Evolutionary conservation across 2,329 filamentous ascomycete genomes (phyloP).

Genomic region (Pseudomassariella vexata): DNA sequence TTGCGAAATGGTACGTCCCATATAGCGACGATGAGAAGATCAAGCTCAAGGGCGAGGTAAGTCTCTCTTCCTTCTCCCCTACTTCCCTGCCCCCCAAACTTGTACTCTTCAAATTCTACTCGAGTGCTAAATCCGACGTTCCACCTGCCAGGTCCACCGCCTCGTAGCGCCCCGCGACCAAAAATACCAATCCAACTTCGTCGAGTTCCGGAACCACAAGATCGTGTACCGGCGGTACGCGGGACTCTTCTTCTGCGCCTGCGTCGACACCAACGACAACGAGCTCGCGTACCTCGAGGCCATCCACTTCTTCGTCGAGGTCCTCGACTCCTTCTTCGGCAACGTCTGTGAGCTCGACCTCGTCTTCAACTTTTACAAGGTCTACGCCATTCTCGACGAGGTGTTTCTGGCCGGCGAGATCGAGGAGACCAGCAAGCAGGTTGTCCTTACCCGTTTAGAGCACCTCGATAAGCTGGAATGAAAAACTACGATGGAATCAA

Average conservation of each 20-base stretch:
- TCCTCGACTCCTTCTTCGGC: conserved; percentile 96
- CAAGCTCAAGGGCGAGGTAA: conserved; percentile 93
- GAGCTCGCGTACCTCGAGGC: conserved; percentile 95
- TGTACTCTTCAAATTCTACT: too few species aligned
- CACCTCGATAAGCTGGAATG: conserved; percentile 97
- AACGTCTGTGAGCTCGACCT: conserved; percentile 98
- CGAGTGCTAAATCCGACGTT: too few species aligned
- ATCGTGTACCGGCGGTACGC: conserved; percentile 97
- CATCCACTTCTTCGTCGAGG: conserved; percentile 99
- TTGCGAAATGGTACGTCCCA: conserved; percentile 98
- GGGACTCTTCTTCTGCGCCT: conserved; percentile 97
- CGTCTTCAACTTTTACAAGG: conserved; percentile 76
- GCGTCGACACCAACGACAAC: conserved; percentile 98
- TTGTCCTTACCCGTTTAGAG: conserved; percentile 87
- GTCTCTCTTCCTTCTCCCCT: conserved; percentile 13
- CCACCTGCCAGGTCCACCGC: conserved; percentile 70
- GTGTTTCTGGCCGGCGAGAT: conserved; percentile 97
- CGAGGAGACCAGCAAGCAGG: conserved; percentile 97
- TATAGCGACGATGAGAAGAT: conserved; percentile 99
- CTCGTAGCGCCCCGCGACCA: conserved; percentile 96
- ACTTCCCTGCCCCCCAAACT: conserved; percentile 1
- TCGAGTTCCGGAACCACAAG: conserved; percentile 92
- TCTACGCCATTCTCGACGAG: conserved; percentile 97
- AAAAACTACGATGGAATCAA: too few species aligned
- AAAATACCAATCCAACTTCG: conserved; percentile 99